Evolutionary conservation across 495 filamentous ascomycete genomes (phyloP), one percentile per base, ranked within the genome.

Genomic region (Pyrenula massariospora): DNA sequence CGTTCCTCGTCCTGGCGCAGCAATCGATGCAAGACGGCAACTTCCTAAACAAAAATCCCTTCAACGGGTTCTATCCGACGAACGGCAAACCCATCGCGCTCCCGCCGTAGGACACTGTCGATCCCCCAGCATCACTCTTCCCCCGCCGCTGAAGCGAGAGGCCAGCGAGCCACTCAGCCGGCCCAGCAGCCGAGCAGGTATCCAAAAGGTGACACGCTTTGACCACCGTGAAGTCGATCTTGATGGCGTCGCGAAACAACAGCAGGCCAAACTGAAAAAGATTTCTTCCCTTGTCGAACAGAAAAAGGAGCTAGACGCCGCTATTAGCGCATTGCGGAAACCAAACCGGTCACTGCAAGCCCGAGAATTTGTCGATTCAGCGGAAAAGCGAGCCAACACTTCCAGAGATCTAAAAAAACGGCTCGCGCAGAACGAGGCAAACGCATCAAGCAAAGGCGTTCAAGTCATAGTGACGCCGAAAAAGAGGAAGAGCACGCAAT

Each of bases 271-370:
- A 67, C 67, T 84, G 51, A 83, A 79, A 60, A 87, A 88, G 67
- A 85, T 89, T 59, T 85, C 88, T 21, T 77, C 80, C 48, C 73
- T 95, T 3, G 65, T 70, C 11, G 74, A 80, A 20, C 74, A 78
- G 52, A 85, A 94, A 57, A 84, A 84, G 57, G 88, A 96, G 64
- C 74, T 96, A 23, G 82, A 86, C 62, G 83, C 86, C 31, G 93
- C 92, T 12, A 96, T 97, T 57, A 73, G 80, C 11, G 77, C 87
- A 1, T 73, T 97, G 24, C 88, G 90, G 62, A 95, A 85, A 67
- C 93, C 93, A 3, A 95, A 96, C 63, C 79, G 93, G 56, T 78
- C 84, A 3, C 73, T 92, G 48, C 89, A 87, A 12, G 84, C 83
- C 12, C 83, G 84, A 60, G 84, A 85, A 53, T 73, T 89, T 47